Evolutionary conservation across 2,329 filamentous ascomycete species (phyloP).

Genomic region (Talaromyces sp.): DNA sequence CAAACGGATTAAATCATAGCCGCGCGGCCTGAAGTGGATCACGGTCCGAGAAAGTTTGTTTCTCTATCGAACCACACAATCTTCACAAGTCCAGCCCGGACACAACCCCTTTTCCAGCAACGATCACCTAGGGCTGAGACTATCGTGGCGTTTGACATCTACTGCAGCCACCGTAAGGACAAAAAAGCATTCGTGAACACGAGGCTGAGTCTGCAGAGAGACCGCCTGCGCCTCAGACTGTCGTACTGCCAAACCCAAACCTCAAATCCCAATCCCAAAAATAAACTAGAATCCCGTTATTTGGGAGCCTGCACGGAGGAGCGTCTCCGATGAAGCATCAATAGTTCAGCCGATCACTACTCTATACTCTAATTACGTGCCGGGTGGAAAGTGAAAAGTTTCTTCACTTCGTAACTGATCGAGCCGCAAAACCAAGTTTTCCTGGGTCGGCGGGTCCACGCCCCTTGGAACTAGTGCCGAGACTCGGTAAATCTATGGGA

Average conservation of each 20-base stretch:
- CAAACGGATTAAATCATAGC: conserved; percentile 14
- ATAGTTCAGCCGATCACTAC: background rate
- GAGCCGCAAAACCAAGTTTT: background rate
- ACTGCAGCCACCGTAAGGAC: background rate
- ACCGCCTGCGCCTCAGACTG: conserved; percentile 12
- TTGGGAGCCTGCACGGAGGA: too few relatives aligned
- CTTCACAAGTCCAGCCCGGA: background rate
- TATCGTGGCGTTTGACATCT: background rate
- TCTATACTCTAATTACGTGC: background rate
- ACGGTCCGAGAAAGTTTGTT: conserved; percentile 16
- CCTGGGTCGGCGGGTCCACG: background rate
- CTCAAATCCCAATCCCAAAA: background rate
- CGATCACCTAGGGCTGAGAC: conserved; percentile 20
- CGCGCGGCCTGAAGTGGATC: conserved; percentile 12
- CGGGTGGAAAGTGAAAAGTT: background rate
- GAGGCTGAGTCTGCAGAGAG: conserved; percentile 16
- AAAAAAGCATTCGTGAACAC: background rate
- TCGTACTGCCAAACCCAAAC: background rate
- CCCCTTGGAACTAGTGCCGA: conserved; percentile 1
- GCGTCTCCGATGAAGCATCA: too few relatives aligned
- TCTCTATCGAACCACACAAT: background rate
- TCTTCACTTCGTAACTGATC: background rate
- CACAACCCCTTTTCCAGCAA: conserved; percentile 5
- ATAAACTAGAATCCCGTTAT: background rate
- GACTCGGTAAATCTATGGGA: conserved; percentile 2